Conservation (phyloP, 805 yeast species). For the Ogataea paradorogensis region DNA sequence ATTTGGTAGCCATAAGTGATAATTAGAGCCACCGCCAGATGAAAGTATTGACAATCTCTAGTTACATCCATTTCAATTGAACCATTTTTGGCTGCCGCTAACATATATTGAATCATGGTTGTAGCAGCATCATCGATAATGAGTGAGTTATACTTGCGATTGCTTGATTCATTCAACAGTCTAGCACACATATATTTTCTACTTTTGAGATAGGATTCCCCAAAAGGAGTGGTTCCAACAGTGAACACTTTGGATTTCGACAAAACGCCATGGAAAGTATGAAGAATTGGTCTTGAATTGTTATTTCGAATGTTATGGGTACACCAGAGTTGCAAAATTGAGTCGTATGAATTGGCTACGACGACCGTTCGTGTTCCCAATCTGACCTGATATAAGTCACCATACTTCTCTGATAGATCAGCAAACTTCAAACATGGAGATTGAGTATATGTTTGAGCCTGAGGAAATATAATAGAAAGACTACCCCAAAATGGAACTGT, state of each 20-base stretch:
- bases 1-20: slow-evolving; percentile 53
- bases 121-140: slow-evolving; percentile 42
- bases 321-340: slow-evolving; percentile 54
- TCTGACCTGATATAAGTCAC: slow-evolving; percentile 57
- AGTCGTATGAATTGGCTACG: slow-evolving; percentile 63
- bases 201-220: slow-evolving; percentile 43
- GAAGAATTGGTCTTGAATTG: slow-evolving; percentile 64
- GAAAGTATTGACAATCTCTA: slow-evolving; percentile 46
- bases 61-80: slow-evolving; percentile 39
- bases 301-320: slow-evolving; percentile 44
- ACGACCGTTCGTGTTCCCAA: slow-evolving; percentile 56
- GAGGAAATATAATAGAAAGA: slow-evolving; percentile 26
- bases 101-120: slow-evolving; percentile 17
- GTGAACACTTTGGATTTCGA: slow-evolving; percentile 57
- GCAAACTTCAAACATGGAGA: slow-evolving; percentile 49
- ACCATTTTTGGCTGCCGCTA: slow-evolving; percentile 12
- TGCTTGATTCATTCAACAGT: slow-evolving; percentile 37
- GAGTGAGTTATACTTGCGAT: slow-evolving; percentile 31
- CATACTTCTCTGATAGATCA: slow-evolving; percentile 43
- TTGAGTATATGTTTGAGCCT: slow-evolving; percentile 14
- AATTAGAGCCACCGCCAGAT: slow-evolving; percentile 46
- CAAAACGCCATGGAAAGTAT: slow-evolving; percentile 65
- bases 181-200: slow-evolving; percentile 47
- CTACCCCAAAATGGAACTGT: slow-evolving; percentile 29
- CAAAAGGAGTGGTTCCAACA: slow-evolving; percentile 63